phyloP scores from a whole-genome alignment of 768 basidiomycete species.

The Harrya chromipes region DNA sequence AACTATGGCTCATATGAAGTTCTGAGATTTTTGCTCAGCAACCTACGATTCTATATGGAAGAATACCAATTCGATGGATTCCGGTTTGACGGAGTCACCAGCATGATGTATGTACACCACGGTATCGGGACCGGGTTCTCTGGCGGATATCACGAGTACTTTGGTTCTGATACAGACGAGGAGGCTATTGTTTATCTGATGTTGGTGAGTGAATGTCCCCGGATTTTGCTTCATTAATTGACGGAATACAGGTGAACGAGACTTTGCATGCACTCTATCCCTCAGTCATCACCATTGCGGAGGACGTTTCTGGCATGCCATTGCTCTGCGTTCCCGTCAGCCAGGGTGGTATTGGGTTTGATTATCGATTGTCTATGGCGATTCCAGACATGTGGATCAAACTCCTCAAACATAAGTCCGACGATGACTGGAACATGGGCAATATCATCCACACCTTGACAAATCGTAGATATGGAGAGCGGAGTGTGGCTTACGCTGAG shows the following conservation, averaged over 20 bases:
- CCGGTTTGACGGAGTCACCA: conserved; percentile 97
- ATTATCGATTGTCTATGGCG: conserved; percentile 98
- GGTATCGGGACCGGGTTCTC: conserved; percentile 98
- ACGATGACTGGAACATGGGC: conserved; percentile 85
- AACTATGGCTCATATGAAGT: conserved; percentile 97
- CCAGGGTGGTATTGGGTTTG: conserved; percentile 92
- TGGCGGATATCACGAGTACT: conserved; percentile 98
- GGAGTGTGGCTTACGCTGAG: conserved; percentile 90
- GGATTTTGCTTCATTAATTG: not conserved
- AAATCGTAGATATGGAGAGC: conserved; percentile 87
- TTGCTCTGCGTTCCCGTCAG: conserved; percentile 77
- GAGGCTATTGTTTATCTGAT: conserved; percentile 96
- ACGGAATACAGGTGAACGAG: conserved; percentile 78
- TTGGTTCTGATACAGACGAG: conserved; percentile 77
- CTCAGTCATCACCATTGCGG: conserved; percentile 84
- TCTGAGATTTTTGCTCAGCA: conserved; percentile 90
- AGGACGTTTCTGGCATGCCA: conserved; percentile 99
- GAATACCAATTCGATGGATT: conserved; percentile 97
- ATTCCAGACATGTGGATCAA: conserved; percentile 99
- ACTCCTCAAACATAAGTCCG: conserved; percentile 85
- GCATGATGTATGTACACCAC: conserved; percentile 99
- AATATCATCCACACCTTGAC: conserved; percentile 87
- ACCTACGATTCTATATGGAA: conserved; percentile 93
- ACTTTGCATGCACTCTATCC: conserved; percentile 83
- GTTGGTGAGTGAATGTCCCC: conserved; percentile 60